Base-by-base conservation (phyloP, 148 eudicot genomes). In the Bassia scoparia region DNA sequence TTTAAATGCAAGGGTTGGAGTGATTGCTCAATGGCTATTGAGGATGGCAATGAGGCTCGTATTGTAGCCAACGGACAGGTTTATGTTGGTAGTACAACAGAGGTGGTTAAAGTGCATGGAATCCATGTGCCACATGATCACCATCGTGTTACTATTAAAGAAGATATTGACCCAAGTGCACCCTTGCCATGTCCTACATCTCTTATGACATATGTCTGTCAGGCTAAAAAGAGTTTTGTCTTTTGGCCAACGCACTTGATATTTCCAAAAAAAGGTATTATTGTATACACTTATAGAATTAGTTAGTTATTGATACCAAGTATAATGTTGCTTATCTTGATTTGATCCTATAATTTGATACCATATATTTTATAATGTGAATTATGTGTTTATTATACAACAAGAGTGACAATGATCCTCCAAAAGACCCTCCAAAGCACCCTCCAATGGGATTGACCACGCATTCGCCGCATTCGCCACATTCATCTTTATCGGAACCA, bases 121-220 rank as follows among this genome's bases (percentile, higher is more conserved):
- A 41, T 41, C 8, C 44, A 9, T 41, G 44, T 41, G 11, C 44
- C 44, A 3, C 5, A 41, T 41, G 44, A 12, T 41, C 44, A 41
- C 9, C 44, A 7, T 41, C 44, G 11, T 7, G 44, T 41, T 41
- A 41, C 11, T 41, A 41, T 41, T 41, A 9, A 7, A 41, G 11
- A 41, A 41, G 44, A 41, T 12, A 41, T 41, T 41, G 44, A 41
- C 11, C 44, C 44, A 41, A 41, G 44, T 41, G 44, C 72, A 7
- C 72, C n/a, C 18, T 50, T 68, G 38, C 72, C 72, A 30, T 68
- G 59, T 68, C 72, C 44, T 41, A 41, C 44, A 9, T 12, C 44
- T 7, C 11, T 48, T 26, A 48, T 68, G 2, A 30, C 2, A 30
- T 68, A 6, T 2, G 15, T 68, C 18, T 49, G 72, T 68, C 59